Evolutionary conservation across 179 eudicot genomes (phyloP), one percentile per base, ranked within the genome.

Genomic region (Drosera spatulata): DNA sequence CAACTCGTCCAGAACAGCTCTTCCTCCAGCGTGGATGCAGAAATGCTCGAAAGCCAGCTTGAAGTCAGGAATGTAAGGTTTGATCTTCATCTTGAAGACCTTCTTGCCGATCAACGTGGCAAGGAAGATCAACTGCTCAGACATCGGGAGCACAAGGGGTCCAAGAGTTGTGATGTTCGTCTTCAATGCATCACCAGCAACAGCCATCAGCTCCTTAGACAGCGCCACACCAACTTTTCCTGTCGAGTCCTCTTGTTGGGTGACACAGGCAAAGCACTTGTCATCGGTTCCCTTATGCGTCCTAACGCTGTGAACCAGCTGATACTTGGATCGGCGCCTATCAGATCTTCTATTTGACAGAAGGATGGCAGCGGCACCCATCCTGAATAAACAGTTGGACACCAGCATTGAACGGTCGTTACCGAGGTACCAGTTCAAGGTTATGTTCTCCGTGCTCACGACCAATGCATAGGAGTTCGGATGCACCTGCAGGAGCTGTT

Each of bases 401-500:
- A 64, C 43, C 5, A 64, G 55, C 68, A 64, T 64, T 4, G 68
- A 55, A 6, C 68, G 60, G 5, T 64, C 56, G 45, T 64, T 64
- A 12, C 68, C 68, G 13, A 45, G 56, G 55, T 64, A 64, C 68
- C 68, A 64, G 57, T 62, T 62, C 33, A 50, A 42, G 14, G 65
- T 62, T 38, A 62, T 62, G 57, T 62, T 62, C 42, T 64, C 68
- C 44, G 56, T 64, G 68, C 68, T 64, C 44, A 64, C 60, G 6
- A 64, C 68, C 15, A 64, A 37, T 4, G 68, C 68, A 49, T 64
- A 64, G 9, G 68, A 55, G 37, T 64, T 64, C 3, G 68, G 68
- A 4, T 64, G 60, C 3, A 33, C 55, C 15, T 83, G 88, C 46
- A 83, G 46, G 48, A 83, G 77, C 39, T 79, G 75, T 38, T 74